These are phyloP conservation scores for Colletotrichum caudatum DNA, from an alignment of 2,329 filamentous ascomycete genomes.

Conservation along the genomic window DNA sequence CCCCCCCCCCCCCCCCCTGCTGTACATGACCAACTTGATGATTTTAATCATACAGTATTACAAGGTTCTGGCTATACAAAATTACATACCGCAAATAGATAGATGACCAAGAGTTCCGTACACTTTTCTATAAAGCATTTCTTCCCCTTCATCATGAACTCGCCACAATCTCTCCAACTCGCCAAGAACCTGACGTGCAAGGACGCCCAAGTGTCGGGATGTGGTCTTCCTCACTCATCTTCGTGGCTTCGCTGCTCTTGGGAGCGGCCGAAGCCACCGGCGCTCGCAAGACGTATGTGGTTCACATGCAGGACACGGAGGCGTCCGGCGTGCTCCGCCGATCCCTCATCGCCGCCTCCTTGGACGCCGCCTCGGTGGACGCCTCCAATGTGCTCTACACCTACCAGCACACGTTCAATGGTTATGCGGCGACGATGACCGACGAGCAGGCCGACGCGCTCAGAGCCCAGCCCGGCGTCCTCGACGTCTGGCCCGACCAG, in stretches of 20 bases:
- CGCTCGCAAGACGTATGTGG: constrained; percentile 20
- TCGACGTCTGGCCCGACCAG: constrained; percentile 25
- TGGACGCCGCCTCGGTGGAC: constrained; percentile 16
- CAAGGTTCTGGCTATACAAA: not conserved
- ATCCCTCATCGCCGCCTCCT: not conserved
- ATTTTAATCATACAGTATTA: not conserved
- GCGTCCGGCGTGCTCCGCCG: constrained; percentile 5
- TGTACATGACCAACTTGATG: not conserved
- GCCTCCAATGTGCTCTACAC: constrained; percentile 30
- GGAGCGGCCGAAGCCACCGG: not conserved
- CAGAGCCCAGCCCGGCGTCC: constrained; percentile 24
- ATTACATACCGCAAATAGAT: not conserved
- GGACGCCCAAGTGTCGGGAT: not conserved
- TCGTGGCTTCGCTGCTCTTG: constrained; percentile 5
- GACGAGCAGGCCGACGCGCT: constrained; percentile 26
- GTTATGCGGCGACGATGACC: constrained; percentile 36
- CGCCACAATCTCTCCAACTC: not conserved
- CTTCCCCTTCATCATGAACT: not conserved
- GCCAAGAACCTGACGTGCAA: not conserved
- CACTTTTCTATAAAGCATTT: not conserved
- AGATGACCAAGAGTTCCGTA: not conserved
- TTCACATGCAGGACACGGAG: constrained; percentile 12
- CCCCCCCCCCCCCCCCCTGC: too few species aligned
- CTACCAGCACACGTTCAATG: constrained; percentile 33
- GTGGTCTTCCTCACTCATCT: not conserved